phyloP scores from a whole-genome alignment of 805 yeast genomes.

The Cyberlindnera saturnus region DNA sequence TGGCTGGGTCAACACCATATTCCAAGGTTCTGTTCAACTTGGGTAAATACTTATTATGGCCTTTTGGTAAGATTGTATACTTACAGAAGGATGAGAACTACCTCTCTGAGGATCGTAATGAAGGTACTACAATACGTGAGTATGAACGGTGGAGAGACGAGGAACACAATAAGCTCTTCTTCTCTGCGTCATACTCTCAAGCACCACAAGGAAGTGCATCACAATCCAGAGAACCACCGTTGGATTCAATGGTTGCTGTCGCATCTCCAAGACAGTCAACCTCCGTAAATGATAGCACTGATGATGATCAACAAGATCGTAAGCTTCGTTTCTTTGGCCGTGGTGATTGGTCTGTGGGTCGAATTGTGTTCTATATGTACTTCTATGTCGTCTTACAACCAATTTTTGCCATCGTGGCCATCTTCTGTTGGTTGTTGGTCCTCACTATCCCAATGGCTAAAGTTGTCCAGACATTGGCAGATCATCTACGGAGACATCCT shows the following conservation, averaged over 20 bases:
- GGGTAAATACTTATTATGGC: conserved; percentile 69
- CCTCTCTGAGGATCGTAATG: conserved; percentile 79
- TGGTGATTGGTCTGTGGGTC: conserved; percentile 84
- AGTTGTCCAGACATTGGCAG: conserved; percentile 57
- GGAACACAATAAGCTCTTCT: conserved; percentile 74
- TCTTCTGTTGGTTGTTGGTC: conserved; percentile 73
- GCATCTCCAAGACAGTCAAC: neutral
- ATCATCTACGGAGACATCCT: conserved; percentile 86
- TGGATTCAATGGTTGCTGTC: neutral
- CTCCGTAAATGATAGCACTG: conserved; percentile 5
- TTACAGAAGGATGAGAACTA: conserved; percentile 75
- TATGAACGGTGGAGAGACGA: conserved; percentile 81
- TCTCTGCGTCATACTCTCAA: conserved; percentile 29
- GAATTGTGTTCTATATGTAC: conserved; percentile 66
- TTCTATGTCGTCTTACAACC: conserved; percentile 74
- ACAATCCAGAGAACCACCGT: neutral
- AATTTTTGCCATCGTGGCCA: conserved; percentile 44
- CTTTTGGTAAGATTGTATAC: conserved; percentile 87
- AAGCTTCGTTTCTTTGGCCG: conserved; percentile 75
- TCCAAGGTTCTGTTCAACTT: conserved; percentile 53
- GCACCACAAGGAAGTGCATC: neutral
- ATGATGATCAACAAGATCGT: conserved; percentile 19
- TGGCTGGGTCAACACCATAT: conserved; percentile 48
- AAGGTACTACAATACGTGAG: conserved; percentile 79
- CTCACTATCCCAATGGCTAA: conserved; percentile 94